These are phyloP conservation scores for Erodium texanum DNA, from an alignment of 441 rosid genomes.

Conservation along the genomic window DNA sequence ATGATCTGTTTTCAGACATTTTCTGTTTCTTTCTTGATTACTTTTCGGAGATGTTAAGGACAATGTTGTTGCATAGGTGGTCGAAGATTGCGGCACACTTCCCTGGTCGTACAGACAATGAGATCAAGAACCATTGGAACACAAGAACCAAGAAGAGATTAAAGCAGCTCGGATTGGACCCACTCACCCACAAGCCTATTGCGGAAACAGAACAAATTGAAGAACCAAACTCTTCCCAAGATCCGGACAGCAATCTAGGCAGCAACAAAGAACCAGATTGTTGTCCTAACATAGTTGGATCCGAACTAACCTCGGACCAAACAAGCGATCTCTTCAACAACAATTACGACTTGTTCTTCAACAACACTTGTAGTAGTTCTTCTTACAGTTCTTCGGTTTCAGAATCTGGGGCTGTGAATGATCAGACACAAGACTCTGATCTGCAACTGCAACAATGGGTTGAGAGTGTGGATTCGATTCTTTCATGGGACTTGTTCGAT, in stretches of 20 bases:
- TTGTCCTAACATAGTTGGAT: background rate
- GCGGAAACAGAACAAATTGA: background rate
- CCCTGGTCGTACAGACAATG: constrained; percentile 43
- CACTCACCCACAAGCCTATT: constrained; percentile 21
- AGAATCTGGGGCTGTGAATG: constrained; percentile 14
- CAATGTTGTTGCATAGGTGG: constrained; percentile 41
- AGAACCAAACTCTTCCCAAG: too few species aligned
- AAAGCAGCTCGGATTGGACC: constrained; percentile 56
- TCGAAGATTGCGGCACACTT: constrained; percentile 85
- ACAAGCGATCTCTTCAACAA: constrained; percentile 19
- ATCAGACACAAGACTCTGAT: background rate
- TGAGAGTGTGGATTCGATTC: background rate
- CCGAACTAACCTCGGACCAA: constrained; percentile 19
- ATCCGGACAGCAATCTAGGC: too few species aligned
- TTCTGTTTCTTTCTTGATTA: too few species aligned
- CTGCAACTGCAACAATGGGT: constrained; percentile 17
- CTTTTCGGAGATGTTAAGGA: background rate
- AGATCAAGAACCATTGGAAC: constrained; percentile 87
- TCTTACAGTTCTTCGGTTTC: constrained; percentile 26
- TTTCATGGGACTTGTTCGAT: background rate
- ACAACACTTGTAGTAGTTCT: background rate
- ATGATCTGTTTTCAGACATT: background rate
- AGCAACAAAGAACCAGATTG: background rate
- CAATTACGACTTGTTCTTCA: constrained; percentile 19
- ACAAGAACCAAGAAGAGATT: constrained; percentile 76